phyloP scores from a whole-genome alignment of 176 grass and related monocot species.

The Oryza brachyantha region DNA sequence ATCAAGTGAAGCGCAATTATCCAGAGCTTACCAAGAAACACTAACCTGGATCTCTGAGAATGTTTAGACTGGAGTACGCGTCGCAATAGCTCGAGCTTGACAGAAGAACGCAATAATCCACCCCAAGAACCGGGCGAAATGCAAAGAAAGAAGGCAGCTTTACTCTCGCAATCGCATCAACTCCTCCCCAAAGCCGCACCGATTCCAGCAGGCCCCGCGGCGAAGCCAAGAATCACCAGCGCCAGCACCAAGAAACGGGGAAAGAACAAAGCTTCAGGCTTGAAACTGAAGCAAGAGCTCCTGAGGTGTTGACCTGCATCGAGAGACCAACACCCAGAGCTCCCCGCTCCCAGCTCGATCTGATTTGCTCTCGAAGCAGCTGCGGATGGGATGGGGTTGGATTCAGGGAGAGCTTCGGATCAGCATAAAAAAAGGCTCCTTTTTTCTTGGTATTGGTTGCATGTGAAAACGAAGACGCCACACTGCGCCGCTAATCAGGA shows the following conservation, averaged over 20 bases:
- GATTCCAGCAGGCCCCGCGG: background rate
- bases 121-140: conserved; percentile 11
- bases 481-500: conserved; percentile 25
- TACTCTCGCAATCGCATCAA: background rate
- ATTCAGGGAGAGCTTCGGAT: background rate
- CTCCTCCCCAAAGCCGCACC: background rate
- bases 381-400: background rate
- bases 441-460: conserved; percentile 30
- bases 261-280: background rate
- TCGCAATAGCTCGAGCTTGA: background rate
- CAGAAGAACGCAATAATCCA: background rate
- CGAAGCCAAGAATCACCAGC: conserved; percentile 16
- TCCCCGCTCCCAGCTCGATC: conserved; percentile 2
- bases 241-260: background rate
- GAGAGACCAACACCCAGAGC: background rate
- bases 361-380: background rate
- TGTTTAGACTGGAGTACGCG: background rate
- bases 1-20: background rate
- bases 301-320: conserved; percentile 21
- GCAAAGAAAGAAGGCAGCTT: conserved; percentile 22
- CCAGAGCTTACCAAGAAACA: background rate
- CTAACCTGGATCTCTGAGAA: background rate
- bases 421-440: conserved; percentile 10
- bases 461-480: conserved; percentile 35
- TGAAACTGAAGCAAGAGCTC: background rate